These are phyloP conservation scores for Limonomyces culmigenus DNA, from an alignment of 1,284 basidiomycete genomes.

Conservation along the genomic window DNA sequence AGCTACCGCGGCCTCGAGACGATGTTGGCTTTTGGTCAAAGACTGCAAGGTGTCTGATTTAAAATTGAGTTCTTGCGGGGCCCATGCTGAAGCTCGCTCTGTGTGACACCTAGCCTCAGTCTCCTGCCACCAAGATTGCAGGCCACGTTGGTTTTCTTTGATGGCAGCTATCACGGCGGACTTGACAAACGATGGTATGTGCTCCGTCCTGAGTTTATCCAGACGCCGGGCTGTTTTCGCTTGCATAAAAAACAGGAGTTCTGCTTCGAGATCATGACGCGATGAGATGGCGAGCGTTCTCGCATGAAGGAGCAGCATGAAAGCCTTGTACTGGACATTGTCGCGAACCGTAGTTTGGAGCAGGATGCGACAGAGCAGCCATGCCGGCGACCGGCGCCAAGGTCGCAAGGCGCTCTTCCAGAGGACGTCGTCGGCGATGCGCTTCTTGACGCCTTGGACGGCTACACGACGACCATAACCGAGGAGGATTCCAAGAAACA, in stretches of 20 bases:
- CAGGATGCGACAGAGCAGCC: slow-evolving; percentile 27
- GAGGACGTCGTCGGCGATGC: slow-evolving; percentile 27
- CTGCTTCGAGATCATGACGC: slow-evolving; percentile 3
- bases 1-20: too few relatives aligned
- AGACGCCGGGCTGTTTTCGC: slow-evolving; percentile 19
- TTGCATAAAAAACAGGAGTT: slow-evolving; percentile 12
- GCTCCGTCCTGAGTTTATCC: slow-evolving; percentile 17
- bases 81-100: too few relatives aligned
- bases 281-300: slow-evolving; percentile 3
- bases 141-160: too few relatives aligned
- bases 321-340: slow-evolving; percentile 22
- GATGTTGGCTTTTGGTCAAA: too few relatives aligned
- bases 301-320: slow-evolving; percentile 24
- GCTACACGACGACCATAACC: slow-evolving; percentile 13
- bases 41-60: too few relatives aligned
- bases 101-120: too few relatives aligned
- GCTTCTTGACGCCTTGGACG: slow-evolving; percentile 18
- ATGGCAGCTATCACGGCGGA: too few relatives aligned
- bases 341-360: slow-evolving; percentile 28
- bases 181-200: slow-evolving; percentile 8
- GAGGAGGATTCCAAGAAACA: slow-evolving; percentile 23
- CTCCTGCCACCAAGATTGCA: too few relatives aligned
- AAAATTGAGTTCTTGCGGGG: too few relatives aligned
- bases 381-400: slow-evolving; percentile 28
- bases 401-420: slow-evolving; percentile 19